Percentiles rank a stretch among this genome's conserved stretches.
phyloP scores from a whole-genome alignment of 768 basidiomycete genomes.

The Cubamyces lactineus region DNA sequence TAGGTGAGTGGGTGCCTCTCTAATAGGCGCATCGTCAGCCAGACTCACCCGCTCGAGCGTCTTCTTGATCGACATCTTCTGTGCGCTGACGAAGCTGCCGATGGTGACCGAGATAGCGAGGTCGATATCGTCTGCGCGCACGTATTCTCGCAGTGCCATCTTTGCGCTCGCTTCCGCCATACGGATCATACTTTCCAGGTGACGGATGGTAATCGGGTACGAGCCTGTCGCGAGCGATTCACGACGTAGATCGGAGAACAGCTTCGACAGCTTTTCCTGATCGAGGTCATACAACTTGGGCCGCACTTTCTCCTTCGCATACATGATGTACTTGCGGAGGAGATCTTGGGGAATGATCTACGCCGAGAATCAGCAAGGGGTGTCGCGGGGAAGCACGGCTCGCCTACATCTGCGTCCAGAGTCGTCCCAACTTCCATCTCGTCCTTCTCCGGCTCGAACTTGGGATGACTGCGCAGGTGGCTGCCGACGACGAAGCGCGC shows the following conservation, averaged over 20 bases:
- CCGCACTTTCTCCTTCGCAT: constrained; percentile 88
- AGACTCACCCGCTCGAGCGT: constrained; percentile 86
- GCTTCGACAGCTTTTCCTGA: constrained; percentile 90
- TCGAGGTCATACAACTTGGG: constrained; percentile 96
- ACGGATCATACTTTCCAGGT: constrained; percentile 98
- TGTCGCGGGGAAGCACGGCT: background rate
- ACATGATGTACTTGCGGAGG: constrained; percentile 98
- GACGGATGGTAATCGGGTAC: constrained; percentile 97
- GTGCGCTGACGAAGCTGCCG: constrained; percentile 92
- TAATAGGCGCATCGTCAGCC: background rate
- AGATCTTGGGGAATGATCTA: constrained; percentile 97
- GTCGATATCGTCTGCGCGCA: constrained; percentile 94
- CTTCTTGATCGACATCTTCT: constrained; percentile 99
- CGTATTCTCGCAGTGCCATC: constrained; percentile 97
- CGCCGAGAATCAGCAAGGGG: background rate
- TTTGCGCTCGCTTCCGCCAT: constrained; percentile 99
- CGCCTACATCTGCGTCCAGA: constrained; percentile 85
- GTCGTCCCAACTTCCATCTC: constrained; percentile 93
- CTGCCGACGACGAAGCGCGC: constrained; percentile 98
- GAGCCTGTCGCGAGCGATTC: constrained; percentile 98
- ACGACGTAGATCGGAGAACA: constrained; percentile 93
- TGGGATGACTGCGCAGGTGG: constrained; percentile 92
- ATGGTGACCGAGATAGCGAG: constrained; percentile 95
- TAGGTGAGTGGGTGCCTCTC: background rate
- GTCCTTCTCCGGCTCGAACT: constrained; percentile 83